phyloP scores from a whole-genome alignment of 768 basidiomycete species.

The Psilocybe subaeruginosa region DNA sequence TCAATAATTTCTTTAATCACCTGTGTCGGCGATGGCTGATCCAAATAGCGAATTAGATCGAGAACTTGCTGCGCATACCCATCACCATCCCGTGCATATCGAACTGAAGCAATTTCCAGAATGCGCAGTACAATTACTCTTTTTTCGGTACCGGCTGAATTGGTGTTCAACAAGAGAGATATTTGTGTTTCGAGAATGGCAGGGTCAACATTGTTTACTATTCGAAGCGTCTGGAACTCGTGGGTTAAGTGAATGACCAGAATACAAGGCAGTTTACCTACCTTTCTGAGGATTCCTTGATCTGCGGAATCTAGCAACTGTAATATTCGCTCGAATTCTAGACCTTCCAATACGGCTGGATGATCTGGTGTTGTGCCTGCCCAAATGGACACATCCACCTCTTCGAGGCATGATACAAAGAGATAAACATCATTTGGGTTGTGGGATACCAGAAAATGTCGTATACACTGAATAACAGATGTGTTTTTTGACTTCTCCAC shows the following conservation, averaged over 20 bases:
- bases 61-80: constrained; percentile 56
- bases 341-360: constrained; percentile 61
- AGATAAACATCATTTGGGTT: constrained; percentile 65
- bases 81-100: constrained; percentile 50
- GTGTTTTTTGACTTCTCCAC: constrained; percentile 26
- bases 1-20: constrained; percentile 65
- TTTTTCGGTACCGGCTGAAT: constrained; percentile 34
- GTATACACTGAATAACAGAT: constrained; percentile 50
- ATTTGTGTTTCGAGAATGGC: constrained; percentile 56
- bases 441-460: constrained; percentile 57
- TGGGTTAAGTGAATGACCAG: constrained; percentile 9
- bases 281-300: constrained; percentile 58
- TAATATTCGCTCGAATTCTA: constrained; percentile 78
- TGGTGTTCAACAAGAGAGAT: constrained; percentile 43
- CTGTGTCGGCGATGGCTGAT: constrained; percentile 34
- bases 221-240: constrained; percentile 56
- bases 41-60: constrained; percentile 42
- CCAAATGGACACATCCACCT: constrained; percentile 64
- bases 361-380: constrained; percentile 59
- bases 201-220: constrained; percentile 61
- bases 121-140: constrained; percentile 36
- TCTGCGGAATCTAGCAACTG: constrained; percentile 66
- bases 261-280: constrained; percentile 28
- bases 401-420: constrained; percentile 67
- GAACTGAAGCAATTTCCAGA: constrained; percentile 22